Conservation (phyloP, 192 early-diverging fungal species). For the Thamnidium elegans region DNA sequence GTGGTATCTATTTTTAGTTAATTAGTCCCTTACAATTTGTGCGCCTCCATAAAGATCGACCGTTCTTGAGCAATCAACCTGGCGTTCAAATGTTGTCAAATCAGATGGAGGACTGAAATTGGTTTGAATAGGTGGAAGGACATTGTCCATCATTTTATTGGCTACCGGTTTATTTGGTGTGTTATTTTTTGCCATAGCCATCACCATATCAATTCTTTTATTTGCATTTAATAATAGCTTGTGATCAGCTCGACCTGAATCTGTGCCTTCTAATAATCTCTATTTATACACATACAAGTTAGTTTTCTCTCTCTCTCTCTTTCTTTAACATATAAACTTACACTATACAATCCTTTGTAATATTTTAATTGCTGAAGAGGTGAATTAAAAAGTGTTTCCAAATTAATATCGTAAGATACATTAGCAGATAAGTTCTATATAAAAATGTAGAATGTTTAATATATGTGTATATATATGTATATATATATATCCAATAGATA, state of each 20-base stretch:
- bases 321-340: conserved; percentile 19
- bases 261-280: conserved; percentile 52
- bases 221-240: conserved; percentile 45
- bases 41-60: conserved; percentile 51
- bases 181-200: conserved; percentile 38
- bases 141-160: background rate
- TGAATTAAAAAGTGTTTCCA: conserved; percentile 50
- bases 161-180: background rate
- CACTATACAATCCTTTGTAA: conserved; percentile 55
- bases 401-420: conserved; percentile 40
- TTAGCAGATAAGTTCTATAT: conserved; percentile 44
- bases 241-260: conserved; percentile 47
- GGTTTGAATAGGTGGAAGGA: background rate
- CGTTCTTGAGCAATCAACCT: conserved; percentile 41
- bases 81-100: conserved; percentile 30
- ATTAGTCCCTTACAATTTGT: conserved; percentile 41
- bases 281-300: conserved; percentile 17
- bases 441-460: background rate
- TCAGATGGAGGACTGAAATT: background rate
- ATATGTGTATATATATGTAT: background rate
- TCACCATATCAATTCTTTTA: conserved; percentile 48
- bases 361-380: conserved; percentile 54
- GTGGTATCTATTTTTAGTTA: background rate
- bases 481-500: background rate
- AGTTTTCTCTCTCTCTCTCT: background rate